These are phyloP conservation scores for Citrus mangshanensis DNA, from an alignment of 345 rosid species.

Conservation along the genomic window DNA sequence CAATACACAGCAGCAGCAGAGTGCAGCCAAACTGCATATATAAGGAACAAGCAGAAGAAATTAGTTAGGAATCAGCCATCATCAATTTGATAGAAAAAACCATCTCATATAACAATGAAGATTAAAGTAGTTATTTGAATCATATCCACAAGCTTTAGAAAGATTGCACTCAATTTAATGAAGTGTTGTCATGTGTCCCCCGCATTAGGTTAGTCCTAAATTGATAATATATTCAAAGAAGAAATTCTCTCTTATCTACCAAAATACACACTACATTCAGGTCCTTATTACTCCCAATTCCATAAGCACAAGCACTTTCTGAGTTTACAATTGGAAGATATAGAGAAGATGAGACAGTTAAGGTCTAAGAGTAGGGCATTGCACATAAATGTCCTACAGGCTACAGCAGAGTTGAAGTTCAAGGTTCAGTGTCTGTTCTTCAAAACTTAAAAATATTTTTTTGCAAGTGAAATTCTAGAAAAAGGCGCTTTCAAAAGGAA, in stretches of 20 bases:
- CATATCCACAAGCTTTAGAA: not conserved
- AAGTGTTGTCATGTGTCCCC: not conserved
- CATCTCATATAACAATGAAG: no score
- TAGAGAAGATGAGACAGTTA: not conserved
- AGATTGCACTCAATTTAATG: not conserved
- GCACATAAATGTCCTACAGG: not conserved
- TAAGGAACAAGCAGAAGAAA: not conserved
- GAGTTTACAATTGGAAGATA: not conserved
- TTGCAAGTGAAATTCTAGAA: not conserved
- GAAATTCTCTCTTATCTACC: not conserved
- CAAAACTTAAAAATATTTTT: not conserved
- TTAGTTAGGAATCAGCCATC: not conserved
- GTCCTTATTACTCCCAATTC: not conserved
- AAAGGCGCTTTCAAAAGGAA: not conserved
- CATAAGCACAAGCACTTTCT: not conserved
- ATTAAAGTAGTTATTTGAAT: not conserved
- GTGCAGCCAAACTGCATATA: conserved; percentile 36
- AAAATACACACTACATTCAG: not conserved
- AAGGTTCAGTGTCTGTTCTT: not conserved
- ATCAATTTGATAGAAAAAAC: not conserved
- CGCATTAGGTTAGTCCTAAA: not conserved
- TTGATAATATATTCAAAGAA: not conserved
- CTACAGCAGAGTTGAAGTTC: not conserved
- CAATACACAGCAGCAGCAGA: conserved; percentile 40
- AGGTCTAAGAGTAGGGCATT: not conserved